Evolutionary conservation across 2,329 filamentous ascomycete species (phyloP).

Genomic region (Lachnellula arida): DNA sequence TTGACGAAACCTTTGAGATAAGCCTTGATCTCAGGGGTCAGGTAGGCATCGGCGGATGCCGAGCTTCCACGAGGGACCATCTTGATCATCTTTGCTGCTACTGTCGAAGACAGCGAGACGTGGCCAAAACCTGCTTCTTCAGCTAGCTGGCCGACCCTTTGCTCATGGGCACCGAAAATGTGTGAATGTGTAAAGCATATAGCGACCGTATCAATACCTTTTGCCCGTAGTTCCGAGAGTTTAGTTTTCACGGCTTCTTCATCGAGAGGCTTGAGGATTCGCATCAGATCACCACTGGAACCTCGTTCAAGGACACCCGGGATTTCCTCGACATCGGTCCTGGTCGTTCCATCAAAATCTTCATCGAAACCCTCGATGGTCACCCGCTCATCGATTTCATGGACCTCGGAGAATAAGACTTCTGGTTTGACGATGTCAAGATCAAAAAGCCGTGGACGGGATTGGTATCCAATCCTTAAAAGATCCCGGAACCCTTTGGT

Average conservation of each 20-base stretch:
- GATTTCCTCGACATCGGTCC: constrained; percentile 61
- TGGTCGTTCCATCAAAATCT: constrained; percentile 35
- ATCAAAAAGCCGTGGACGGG: constrained; percentile 66
- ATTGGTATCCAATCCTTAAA: constrained; percentile 66
- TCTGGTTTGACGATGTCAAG: constrained; percentile 62
- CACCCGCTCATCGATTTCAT: constrained; percentile 67
- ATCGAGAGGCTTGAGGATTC: too few relatives aligned
- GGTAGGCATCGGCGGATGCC: constrained; percentile 63
- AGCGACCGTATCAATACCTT: too few relatives aligned
- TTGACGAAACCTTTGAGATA: constrained; percentile 64
- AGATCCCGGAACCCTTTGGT: constrained; percentile 68
- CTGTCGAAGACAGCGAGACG: constrained; percentile 57
- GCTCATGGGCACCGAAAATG: too few relatives aligned
- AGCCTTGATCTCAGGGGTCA: constrained; percentile 62
- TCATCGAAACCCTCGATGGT: constrained; percentile 62
- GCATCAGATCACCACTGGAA: constrained; percentile 15
- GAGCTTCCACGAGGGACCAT: constrained; percentile 61
- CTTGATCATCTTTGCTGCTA: constrained; percentile 65
- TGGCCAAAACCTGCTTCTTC: constrained; percentile 55
- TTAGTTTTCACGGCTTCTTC: too few relatives aligned
- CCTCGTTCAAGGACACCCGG: constrained; percentile 55
- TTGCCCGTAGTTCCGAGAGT: too few relatives aligned
- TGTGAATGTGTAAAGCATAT: too few relatives aligned
- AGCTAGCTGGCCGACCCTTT: constrained; percentile 53
- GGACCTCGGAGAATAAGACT: constrained; percentile 60